Percentiles rank a stretch among this genome's conserved stretches.
phyloP scores from a whole-genome alignment of 257 asterid species.

The Nicotiana attenuata region DNA sequence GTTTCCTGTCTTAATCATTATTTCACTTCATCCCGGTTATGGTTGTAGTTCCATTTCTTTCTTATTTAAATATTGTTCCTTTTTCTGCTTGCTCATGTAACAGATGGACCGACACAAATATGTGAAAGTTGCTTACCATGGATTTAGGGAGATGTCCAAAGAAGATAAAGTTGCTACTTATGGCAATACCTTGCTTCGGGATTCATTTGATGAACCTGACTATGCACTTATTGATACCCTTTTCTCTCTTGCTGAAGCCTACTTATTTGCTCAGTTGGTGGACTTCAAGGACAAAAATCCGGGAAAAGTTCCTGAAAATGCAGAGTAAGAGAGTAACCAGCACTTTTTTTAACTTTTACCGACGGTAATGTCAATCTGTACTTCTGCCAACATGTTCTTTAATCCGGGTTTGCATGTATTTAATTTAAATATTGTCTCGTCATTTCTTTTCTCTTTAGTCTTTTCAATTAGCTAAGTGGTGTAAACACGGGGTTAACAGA shows the following conservation, averaged over 20 bases:
- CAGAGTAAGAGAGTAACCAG: slow-evolving; percentile 62
- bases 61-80: not conserved
- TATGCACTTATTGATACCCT: slow-evolving; percentile 94
- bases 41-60: not conserved
- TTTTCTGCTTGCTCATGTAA: slow-evolving; percentile 11
- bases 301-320: slow-evolving; percentile 51
- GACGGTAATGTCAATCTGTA: not conserved
- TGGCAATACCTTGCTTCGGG: slow-evolving; percentile 72
- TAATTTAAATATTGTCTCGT: not conserved
- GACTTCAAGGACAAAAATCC: slow-evolving; percentile 90
- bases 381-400: not conserved
- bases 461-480: not conserved
- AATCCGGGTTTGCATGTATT: not conserved
- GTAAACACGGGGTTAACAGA: not conserved
- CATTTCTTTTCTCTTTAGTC: not conserved
- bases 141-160: slow-evolving; percentile 78
- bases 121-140: slow-evolving; percentile 97
- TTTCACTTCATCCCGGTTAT: not conserved
- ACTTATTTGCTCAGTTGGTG: slow-evolving; percentile 93
- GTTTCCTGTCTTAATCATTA: not conserved
- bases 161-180: slow-evolving; percentile 89
- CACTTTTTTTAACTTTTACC: not conserved
- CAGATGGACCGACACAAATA: slow-evolving; percentile 99
- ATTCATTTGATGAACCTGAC: slow-evolving; percentile 90
- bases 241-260: slow-evolving; percentile 93